Base-by-base conservation (phyloP, 2,329 filamentous ascomycete genomes). In the Aspergillus fijiensis region DNA sequence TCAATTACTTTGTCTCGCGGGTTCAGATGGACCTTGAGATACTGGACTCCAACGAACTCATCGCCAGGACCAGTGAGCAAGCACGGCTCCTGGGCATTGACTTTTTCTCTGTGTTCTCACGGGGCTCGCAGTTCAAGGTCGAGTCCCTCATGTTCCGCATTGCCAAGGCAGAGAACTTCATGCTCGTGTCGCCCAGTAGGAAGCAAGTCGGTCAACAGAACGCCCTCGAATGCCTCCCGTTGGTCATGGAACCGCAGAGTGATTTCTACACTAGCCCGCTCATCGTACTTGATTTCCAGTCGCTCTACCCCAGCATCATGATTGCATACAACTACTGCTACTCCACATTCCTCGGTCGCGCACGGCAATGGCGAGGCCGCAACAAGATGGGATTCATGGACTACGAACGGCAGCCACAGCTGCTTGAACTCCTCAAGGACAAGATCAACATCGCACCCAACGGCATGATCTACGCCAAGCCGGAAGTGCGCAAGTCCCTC, bases 291-390 rank as follows among this genome's bases (percentile, higher is more conserved):
- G 95, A 99, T 76, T 99, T 99, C 64, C 94, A 98, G 71, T 96
- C 92, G 61, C 79, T 99, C 51, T 99, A 99, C 66, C 95, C 95
- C 0, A 97, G 93, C 75, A 89, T 98, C 61, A 97, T 99, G 92
- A 98, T 99, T 71, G 95, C 95, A 0, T 98, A 99, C 80, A 99
- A 99, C 70, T 95, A 97, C 72, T 99, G 95, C 78, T 99, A 99
- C 72, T 98, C 95, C 0, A 99, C 95, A 0, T 99, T 93, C 67
- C 82, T 98, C 0, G 95, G 95, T 0, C 87, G 95, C 31, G 87
- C 96, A 45, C 85, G 87, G 29, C 86, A 87, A 67, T 97, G 94
- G 94, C 87, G 92, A n/a, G 93, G 92, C 2, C 87, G 85, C 31
- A 93, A 92, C 79, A 96, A 98, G 77, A 92, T 99, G 89, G 95